These are phyloP conservation scores for Clarireedia sp. DNA, from an alignment of 2,329 filamentous ascomycete species.

Conservation along the genomic window DNA sequence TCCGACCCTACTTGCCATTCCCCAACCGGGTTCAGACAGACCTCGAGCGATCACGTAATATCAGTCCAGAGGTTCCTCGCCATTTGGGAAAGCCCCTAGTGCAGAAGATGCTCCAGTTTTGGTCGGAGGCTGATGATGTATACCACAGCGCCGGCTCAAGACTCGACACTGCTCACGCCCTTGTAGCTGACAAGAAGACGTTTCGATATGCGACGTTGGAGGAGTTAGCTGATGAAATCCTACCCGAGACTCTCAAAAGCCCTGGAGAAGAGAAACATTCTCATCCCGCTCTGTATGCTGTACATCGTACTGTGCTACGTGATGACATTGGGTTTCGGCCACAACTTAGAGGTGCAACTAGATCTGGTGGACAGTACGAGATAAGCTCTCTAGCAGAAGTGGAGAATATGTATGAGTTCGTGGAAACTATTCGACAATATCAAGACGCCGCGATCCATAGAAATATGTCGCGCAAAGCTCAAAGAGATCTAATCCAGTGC, in stretches of 20 bases:
- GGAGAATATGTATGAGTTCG: slow-evolving; percentile 37
- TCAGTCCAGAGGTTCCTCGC: slow-evolving; percentile 37
- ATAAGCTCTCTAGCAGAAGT: slow-evolving; percentile 51
- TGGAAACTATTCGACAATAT: slow-evolving; percentile 38
- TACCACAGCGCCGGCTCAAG: slow-evolving; percentile 38
- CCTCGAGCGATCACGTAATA: slow-evolving; percentile 30
- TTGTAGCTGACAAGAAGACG: slow-evolving; percentile 36
- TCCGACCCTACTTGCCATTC: slow-evolving; percentile 39
- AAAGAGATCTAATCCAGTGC: slow-evolving; percentile 32
- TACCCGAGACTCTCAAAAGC: slow-evolving; percentile 16
- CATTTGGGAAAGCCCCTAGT: slow-evolving; percentile 38
- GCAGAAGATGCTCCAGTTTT: slow-evolving; percentile 35
- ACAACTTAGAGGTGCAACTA: slow-evolving; percentile 39
- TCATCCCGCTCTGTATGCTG: slow-evolving; percentile 53
- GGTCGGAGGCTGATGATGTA: slow-evolving; percentile 36
- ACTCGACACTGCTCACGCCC: slow-evolving; percentile 41
- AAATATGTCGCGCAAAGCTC: not conserved
- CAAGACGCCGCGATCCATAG: not conserved
- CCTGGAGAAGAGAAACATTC: slow-evolving; percentile 33
- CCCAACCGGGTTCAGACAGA: slow-evolving; percentile 30
- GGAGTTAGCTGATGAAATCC: slow-evolving; percentile 38
- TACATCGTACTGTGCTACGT: slow-evolving; percentile 55
- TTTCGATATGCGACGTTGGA: slow-evolving; percentile 36
- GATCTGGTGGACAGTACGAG: slow-evolving; percentile 51
- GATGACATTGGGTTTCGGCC: slow-evolving; percentile 55